Evolutionary conservation across 768 basidiomycete genomes (phyloP).

Genomic region (Mycena vitilis): DNA sequence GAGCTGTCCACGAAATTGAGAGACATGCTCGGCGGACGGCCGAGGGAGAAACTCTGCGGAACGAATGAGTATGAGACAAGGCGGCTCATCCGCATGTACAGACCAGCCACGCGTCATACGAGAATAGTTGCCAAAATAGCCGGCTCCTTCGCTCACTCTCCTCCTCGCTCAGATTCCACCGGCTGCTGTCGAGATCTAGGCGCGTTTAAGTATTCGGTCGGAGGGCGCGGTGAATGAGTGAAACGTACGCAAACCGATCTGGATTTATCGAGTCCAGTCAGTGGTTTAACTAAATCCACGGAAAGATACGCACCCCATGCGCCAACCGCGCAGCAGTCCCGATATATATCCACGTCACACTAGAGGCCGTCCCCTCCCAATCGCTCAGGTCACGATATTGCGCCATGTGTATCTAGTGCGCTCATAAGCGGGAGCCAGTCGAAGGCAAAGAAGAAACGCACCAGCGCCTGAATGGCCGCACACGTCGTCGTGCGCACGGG

Average conservation of each 20-base stretch:
- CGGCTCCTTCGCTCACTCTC: conserved; percentile 60
- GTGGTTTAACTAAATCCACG: conserved; percentile 17
- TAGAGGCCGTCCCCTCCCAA: conserved; percentile 56
- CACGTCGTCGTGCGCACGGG: conserved; percentile 65
- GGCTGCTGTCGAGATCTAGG: conserved; percentile 52
- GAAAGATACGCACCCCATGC: conserved; percentile 61
- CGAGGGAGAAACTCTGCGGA: conserved; percentile 68
- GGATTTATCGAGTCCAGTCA: neutral
- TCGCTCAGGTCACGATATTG: conserved; percentile 71
- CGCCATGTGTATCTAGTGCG: conserved; percentile 52
- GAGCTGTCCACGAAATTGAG: conserved; percentile 66
- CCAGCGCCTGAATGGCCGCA: conserved; percentile 65
- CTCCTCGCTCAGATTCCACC: conserved; percentile 67
- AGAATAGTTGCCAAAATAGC: conserved; percentile 79
- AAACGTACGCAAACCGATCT: conserved; percentile 68
- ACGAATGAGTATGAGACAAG: neutral
- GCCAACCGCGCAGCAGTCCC: conserved; percentile 70
- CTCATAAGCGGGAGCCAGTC: neutral
- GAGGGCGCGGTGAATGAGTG: neutral
- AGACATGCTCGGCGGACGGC: conserved; percentile 68
- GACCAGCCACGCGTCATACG: conserved; percentile 72
- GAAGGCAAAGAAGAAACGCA: conserved; percentile 45
- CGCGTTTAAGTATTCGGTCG: neutral
- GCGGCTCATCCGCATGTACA: conserved; percentile 21
- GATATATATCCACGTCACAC: conserved; percentile 66